Evolutionary conservation across 345 rosid species (phyloP).

Genomic region (Gossypium stocksii): DNA sequence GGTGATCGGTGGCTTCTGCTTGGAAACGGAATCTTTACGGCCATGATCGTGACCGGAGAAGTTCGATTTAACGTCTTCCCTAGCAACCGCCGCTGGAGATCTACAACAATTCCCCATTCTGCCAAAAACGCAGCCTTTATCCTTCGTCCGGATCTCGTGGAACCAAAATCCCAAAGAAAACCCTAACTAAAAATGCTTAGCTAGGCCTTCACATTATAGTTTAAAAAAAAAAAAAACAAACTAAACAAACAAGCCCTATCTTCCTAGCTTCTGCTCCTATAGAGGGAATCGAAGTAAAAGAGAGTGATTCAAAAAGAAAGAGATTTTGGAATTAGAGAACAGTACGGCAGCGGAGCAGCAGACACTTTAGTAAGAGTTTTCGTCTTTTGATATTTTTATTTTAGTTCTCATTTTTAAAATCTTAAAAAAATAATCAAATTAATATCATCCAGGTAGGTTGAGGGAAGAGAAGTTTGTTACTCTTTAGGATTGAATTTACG

Average conservation of each 20-base stretch:
- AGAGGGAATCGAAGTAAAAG: constrained; percentile 6
- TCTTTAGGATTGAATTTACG: too few species aligned
- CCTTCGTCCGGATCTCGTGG: constrained; percentile 25
- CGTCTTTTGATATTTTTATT: constrained; percentile 22
- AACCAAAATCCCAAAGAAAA: background rate
- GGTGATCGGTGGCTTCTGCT: constrained; percentile 64
- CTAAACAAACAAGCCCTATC: constrained; percentile 15
- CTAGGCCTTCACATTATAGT: constrained; percentile 48
- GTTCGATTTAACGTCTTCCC: constrained; percentile 92
- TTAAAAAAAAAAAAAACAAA: background rate
- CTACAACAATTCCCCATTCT: constrained; percentile 98
- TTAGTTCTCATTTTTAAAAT: background rate
- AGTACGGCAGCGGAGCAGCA: constrained; percentile 18
- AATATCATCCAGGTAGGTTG: too few species aligned
- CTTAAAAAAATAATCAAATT: background rate
- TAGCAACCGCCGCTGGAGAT: constrained; percentile 98
- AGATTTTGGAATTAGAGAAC: background rate
- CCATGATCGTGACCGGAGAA: constrained; percentile 65
- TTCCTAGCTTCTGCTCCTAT: constrained; percentile 18
- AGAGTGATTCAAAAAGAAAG: background rate
- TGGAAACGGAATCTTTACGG: constrained; percentile 47
- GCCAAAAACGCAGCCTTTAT: constrained; percentile 13
- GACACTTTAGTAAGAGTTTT: constrained; percentile 23
- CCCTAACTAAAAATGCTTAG: constrained; percentile 24
- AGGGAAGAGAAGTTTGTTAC: too few species aligned